phyloP scores from a whole-genome alignment of 2,329 filamentous ascomycete genomes.

The Boeremia exigua region DNA sequence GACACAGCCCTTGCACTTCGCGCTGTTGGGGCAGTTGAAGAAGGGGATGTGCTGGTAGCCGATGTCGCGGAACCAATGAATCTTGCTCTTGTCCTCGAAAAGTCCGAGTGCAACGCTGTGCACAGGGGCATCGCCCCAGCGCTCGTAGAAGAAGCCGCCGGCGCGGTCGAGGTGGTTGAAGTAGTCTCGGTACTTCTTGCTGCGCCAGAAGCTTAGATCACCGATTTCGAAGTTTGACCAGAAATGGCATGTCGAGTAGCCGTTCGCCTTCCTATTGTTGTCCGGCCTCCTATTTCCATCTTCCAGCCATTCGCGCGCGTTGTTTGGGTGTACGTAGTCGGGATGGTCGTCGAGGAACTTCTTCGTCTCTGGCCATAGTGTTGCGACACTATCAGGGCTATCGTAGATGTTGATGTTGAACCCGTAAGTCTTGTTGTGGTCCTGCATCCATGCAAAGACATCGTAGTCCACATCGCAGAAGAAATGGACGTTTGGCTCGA shows the following conservation, averaged over 20 bases:
- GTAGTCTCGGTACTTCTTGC: slow-evolving; percentile 89
- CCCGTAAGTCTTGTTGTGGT: slow-evolving; percentile 98
- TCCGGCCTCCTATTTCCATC: slow-evolving; percentile 78
- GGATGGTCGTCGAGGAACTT: slow-evolving; percentile 89
- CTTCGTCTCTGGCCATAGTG: slow-evolving; percentile 92
- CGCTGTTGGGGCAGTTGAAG: slow-evolving; percentile 97
- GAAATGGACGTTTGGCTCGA: slow-evolving; percentile 98
- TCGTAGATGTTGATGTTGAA: slow-evolving; percentile 99
- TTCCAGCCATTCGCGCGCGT: slow-evolving; percentile 85
- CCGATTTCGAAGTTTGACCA: slow-evolving; percentile 99
- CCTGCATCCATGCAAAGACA: slow-evolving; percentile 96
- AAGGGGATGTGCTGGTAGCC: slow-evolving; percentile 98
- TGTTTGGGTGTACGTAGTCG: slow-evolving; percentile 80
- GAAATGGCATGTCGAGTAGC: slow-evolving; percentile 98
- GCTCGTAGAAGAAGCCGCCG: slow-evolving; percentile 97
- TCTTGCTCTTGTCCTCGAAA: slow-evolving; percentile 87
- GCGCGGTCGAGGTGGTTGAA: slow-evolving; percentile 94
- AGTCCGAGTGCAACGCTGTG: slow-evolving; percentile 92
- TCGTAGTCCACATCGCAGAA: slow-evolving; percentile 99
- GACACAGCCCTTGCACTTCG: slow-evolving; percentile 89
- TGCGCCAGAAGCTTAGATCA: slow-evolving; percentile 91
- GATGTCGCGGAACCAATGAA: slow-evolving; percentile 99
- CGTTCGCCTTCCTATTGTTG: slow-evolving; percentile 80
- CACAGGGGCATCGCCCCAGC: slow-evolving; percentile 97
- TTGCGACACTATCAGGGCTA: slow-evolving; percentile 81